These are phyloP conservation scores for Aspergillus intermedius DNA, from an alignment of 2,329 filamentous ascomycete genomes.

Conservation along the genomic window DNA sequence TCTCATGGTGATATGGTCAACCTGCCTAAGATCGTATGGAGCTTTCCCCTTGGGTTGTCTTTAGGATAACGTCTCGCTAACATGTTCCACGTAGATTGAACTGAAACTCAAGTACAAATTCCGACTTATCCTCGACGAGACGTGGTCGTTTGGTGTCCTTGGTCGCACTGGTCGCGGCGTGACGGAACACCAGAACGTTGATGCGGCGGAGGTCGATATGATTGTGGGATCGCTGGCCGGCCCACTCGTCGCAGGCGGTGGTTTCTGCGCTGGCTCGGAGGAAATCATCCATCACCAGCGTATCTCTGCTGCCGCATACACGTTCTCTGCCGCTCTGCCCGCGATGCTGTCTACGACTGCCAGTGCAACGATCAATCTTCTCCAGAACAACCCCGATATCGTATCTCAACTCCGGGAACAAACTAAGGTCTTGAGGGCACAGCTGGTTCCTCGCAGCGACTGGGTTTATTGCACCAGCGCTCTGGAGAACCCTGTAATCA, in stretches of 20 bases:
- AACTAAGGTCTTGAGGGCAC: slow-evolving; percentile 74
- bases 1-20: slow-evolving; percentile 78
- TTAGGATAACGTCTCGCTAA: slow-evolving; percentile 3
- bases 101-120: slow-evolving; percentile 97
- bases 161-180: slow-evolving; percentile 85
- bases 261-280: slow-evolving; percentile 86
- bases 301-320: slow-evolving; percentile 85
- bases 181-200: slow-evolving; percentile 94
- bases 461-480: slow-evolving; percentile 81
- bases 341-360: slow-evolving; percentile 93
- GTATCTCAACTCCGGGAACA: slow-evolving; percentile 75
- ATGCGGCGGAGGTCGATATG: slow-evolving; percentile 91
- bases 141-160: slow-evolving; percentile 92
- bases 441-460: slow-evolving; percentile 87
- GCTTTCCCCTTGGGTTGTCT: neutral
- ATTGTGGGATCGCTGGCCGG: slow-evolving; percentile 89
- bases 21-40: slow-evolving; percentile 70
- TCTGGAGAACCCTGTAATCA: slow-evolving; percentile 77
- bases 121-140: slow-evolving; percentile 93
- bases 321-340: slow-evolving; percentile 88
- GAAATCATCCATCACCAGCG: slow-evolving; percentile 96
- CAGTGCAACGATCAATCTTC: slow-evolving; percentile 77
- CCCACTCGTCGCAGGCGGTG: slow-evolving; percentile 83
- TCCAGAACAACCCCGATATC: slow-evolving; percentile 82
- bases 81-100: slow-evolving; percentile 56